Percentiles rank a stretch among this genome's conserved stretches.
Evolutionary conservation across 2,329 filamentous ascomycete genomes (phyloP).

Genomic region (Colletotrichum chrysophilum): DNA sequence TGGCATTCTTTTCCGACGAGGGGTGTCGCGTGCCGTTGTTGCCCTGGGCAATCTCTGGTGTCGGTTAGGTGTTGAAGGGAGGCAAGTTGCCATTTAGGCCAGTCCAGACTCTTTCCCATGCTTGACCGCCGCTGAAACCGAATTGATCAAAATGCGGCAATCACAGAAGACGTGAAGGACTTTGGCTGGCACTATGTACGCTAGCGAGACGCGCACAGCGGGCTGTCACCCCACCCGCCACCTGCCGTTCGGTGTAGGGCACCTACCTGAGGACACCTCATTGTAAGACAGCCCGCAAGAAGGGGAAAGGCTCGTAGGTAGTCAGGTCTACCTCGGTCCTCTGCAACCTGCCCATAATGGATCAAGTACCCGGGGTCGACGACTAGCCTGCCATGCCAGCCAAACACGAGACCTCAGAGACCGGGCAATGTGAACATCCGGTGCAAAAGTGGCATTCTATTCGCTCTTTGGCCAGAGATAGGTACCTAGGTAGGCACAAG

Average conservation of each 20-base stretch:
- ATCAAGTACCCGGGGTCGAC: background rate
- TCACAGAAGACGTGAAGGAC: background rate
- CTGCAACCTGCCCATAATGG: background rate
- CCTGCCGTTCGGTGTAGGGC: background rate
- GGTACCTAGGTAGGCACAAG: background rate
- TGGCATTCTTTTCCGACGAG: background rate
- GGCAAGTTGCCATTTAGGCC: background rate
- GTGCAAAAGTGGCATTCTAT: background rate
- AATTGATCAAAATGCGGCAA: background rate
- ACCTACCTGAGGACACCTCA: background rate
- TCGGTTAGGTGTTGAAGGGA: background rate
- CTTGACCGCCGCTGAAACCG: constrained; percentile 9
- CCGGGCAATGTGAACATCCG: background rate
- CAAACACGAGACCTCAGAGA: background rate
- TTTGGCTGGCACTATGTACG: background rate
- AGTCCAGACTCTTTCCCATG: background rate
- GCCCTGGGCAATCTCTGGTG: background rate
- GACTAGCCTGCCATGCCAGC: background rate
- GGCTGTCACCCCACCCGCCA: background rate
- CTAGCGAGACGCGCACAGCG: background rate
- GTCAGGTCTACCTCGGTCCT: background rate
- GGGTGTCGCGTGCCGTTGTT: background rate
- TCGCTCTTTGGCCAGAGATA: background rate
- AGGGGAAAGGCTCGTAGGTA: background rate
- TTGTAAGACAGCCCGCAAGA: background rate